A percentile compares a stretch with the other conserved stretches of the same genome.
Evolutionary conservation across 2,329 filamentous ascomycete species (phyloP).

Genomic region (Talaromyces islandicus): DNA sequence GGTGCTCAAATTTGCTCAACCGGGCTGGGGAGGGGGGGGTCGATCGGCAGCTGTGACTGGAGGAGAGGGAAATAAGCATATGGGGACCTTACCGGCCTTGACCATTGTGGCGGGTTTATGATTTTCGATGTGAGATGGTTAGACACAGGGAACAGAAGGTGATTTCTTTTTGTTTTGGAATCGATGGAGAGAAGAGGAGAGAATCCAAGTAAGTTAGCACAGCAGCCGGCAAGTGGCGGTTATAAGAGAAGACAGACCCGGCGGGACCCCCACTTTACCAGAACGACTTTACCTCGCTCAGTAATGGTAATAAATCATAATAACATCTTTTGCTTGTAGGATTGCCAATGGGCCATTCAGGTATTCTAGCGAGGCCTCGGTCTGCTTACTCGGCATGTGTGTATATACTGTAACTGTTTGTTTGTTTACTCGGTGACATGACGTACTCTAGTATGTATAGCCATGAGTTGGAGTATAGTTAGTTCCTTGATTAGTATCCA

Average conservation of each 20-base stretch:
- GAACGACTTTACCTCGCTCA: not conserved
- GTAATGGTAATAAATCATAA: not conserved
- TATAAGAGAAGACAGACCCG: not conserved
- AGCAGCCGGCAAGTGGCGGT: not conserved
- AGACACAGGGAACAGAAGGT: not conserved
- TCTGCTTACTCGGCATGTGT: not conserved
- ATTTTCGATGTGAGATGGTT: not conserved
- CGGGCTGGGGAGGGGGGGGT: constrained; percentile 18
- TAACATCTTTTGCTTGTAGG: not conserved
- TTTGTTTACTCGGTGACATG: not conserved
- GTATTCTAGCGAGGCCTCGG: no score
- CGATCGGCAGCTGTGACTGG: constrained; percentile 16
- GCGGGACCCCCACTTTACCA: not conserved
- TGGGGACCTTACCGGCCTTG: constrained; percentile 77
- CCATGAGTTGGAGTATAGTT: no score
- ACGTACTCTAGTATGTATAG: not conserved
- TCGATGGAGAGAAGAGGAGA: not conserved
- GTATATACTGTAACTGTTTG: not conserved
- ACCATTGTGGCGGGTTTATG: constrained; percentile 72
- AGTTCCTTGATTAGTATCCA: not conserved
- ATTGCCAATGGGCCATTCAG: not conserved
- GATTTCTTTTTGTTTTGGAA: not conserved
- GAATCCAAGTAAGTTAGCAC: not conserved
- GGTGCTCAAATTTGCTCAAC: constrained; percentile 40
- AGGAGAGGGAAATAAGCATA: constrained; percentile 13